A percentile compares a stretch with the other conserved stretches of the same genome.
These are phyloP conservation scores for Shiraia bambusicola DNA, from an alignment of 2,329 filamentous ascomycete species.

Conservation along the genomic window DNA sequence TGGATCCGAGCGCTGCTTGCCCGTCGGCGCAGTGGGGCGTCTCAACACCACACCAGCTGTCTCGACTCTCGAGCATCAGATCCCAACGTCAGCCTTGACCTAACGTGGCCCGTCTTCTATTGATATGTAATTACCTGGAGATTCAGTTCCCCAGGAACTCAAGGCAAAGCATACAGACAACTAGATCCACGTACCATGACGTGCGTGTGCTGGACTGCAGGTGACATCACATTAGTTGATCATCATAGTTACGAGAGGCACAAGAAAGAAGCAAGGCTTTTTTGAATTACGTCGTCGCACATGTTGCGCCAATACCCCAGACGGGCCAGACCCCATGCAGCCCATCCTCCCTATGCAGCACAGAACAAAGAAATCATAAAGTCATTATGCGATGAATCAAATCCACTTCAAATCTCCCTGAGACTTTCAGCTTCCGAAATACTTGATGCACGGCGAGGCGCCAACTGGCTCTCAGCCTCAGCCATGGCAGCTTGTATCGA, in stretches of 20 bases:
- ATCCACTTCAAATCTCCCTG: constrained; percentile 23
- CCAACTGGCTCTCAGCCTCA: constrained; percentile 41
- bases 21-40: constrained; percentile 8
- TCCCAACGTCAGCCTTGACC: not conserved
- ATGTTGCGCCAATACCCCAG: constrained; percentile 23
- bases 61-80: not conserved
- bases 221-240: constrained; percentile 22
- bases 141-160: too few species aligned
- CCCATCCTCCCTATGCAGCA: constrained; percentile 21
- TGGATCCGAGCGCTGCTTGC: constrained; percentile 11
- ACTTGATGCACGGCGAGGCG: constrained; percentile 37
- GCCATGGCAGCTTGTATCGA: constrained; percentile 42
- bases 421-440: constrained; percentile 40
- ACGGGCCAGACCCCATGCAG: constrained; percentile 25
- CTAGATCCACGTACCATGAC: not conserved
- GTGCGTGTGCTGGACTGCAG: not conserved
- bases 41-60: not conserved
- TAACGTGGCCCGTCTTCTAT: not conserved
- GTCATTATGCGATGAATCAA: constrained; percentile 11
- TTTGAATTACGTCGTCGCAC: constrained; percentile 23
- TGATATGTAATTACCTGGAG: too few species aligned
- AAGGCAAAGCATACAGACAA: not conserved
- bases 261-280: constrained; percentile 27
- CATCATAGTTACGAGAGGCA: constrained; percentile 19
- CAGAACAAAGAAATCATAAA: constrained; percentile 24